These are phyloP conservation scores for Neofusicoccum cordaticola DNA, from an alignment of 2,329 filamentous ascomycete genomes.

Conservation along the genomic window DNA sequence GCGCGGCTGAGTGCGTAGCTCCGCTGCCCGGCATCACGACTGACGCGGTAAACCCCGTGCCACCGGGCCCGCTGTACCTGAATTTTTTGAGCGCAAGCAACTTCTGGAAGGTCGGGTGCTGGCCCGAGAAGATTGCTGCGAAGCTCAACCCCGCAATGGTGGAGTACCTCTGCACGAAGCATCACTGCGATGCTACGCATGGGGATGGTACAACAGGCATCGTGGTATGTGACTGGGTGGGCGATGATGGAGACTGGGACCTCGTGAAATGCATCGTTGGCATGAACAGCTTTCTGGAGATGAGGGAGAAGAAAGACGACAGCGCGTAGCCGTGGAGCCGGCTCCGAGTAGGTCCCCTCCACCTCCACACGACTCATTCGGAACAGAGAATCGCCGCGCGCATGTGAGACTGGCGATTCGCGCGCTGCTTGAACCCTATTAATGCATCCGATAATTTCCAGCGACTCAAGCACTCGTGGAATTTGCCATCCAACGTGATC, in stretches of 20 bases:
- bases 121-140: conserved; percentile 88
- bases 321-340: background rate
- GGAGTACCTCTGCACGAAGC: conserved; percentile 56
- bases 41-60: conserved; percentile 39
- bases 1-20: conserved; percentile 50
- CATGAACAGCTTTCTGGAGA: conserved; percentile 62
- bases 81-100: conserved; percentile 92
- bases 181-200: conserved; percentile 38
- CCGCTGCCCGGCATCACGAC: conserved; percentile 41
- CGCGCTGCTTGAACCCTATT: background rate
- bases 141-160: conserved; percentile 78
- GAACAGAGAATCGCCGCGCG: no score
- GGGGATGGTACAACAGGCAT: conserved; percentile 80
- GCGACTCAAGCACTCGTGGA: background rate
- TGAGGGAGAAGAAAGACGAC: background rate
- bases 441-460: background rate
- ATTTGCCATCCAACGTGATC: background rate
- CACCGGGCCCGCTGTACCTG: conserved; percentile 68
- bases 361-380: background rate
- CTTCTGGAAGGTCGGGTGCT: conserved; percentile 88
- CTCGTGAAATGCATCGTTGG: conserved; percentile 81
- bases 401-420: background rate
- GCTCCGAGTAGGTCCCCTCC: background rate
- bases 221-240: conserved; percentile 92
- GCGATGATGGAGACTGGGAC: conserved; percentile 84